Percentiles rank a stretch among this genome's conserved stretches.
Evolutionary conservation across 2,329 filamentous ascomycete genomes (phyloP).

Genomic region (Colletotrichum sp.): DNA sequence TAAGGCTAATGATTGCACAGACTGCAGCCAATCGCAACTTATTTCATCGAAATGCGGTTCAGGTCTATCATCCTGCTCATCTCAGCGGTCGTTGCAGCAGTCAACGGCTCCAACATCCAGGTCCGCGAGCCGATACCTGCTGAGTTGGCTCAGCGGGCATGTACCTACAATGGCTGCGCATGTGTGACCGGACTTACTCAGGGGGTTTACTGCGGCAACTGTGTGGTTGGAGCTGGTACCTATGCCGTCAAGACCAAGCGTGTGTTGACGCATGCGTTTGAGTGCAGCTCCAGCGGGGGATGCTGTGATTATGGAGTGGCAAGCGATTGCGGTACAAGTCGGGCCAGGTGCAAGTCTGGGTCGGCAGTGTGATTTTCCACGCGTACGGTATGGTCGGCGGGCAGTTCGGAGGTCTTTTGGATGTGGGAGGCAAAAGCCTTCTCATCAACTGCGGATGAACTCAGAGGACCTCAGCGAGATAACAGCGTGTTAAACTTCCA

Average conservation of each 20-base stretch:
- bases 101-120: not conserved
- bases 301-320: constrained; percentile 27
- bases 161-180: constrained; percentile 23
- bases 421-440: not conserved
- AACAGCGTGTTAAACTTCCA: not conserved
- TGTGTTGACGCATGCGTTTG: constrained; percentile 22
- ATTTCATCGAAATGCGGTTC: not conserved
- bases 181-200: constrained; percentile 23
- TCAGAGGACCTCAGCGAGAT: not conserved
- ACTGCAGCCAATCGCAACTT: not conserved
- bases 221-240: constrained; percentile 24
- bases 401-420: not conserved
- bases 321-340: constrained; percentile 19
- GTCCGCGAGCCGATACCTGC: not conserved
- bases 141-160: constrained; percentile 18
- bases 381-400: not conserved
- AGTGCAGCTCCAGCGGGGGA: constrained; percentile 24
- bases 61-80: not conserved
- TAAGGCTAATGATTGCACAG: not conserved
- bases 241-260: constrained; percentile 26
- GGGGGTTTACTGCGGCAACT: constrained; percentile 26
- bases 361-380: not conserved
- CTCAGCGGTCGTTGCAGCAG: not conserved
- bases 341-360: constrained; percentile 4
- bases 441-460: not conserved